Evolutionary conservation across 2,329 filamentous ascomycete genomes (phyloP), one percentile per base, ranked within the genome.

Genomic region (Ceratocystis ficicola): DNA sequence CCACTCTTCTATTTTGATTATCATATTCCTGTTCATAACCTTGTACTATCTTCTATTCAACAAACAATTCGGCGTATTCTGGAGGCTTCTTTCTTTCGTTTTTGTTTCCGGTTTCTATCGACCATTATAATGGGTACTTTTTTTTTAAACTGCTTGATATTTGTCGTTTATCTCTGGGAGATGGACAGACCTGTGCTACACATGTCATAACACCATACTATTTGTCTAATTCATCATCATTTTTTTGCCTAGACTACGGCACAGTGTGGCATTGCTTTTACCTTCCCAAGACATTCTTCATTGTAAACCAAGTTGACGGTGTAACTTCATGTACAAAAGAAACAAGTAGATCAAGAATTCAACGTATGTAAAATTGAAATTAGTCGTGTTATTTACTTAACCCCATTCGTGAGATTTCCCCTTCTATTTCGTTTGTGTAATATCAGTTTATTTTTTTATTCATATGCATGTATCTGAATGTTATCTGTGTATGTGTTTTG

Each of bases 41-140:
- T 36, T 59, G 55, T 59, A 59, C 55, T 41, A 63, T 50, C 22
- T 57, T 41, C 22, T 22, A 55, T 64, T 64, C 62, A 64, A 57
- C 28, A 44, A 41, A 41, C 36, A 41, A 41, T 30, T 36, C 15
- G 46, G 30, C 63, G 48, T 30, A 44, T 41, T 22, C 59, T 64
- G 6, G 46, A 44, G 32, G 50, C 20, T 41, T 50, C 4, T 41
- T 4, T 63, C 41, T 52, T 63, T 48, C 36, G 55, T 41, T 41
- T 41, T 10, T 41, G 36, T 41, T 41, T 41, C 36, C 12, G 12
- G 36, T 20, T 20, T 52, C n/a, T n/a, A 20, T 22, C 10, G 12
- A n/a, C 12, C 12, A 55, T 3, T 64, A 12, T 41, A 41, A 12
- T 15, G 25, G 20, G 17, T 52, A 20, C 8, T 28, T 52, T 25